Evolutionary conservation across 106 monocot species (phyloP), one percentile per base, ranked within the genome.

Genomic region (Alisma plantagoaquatica): DNA sequence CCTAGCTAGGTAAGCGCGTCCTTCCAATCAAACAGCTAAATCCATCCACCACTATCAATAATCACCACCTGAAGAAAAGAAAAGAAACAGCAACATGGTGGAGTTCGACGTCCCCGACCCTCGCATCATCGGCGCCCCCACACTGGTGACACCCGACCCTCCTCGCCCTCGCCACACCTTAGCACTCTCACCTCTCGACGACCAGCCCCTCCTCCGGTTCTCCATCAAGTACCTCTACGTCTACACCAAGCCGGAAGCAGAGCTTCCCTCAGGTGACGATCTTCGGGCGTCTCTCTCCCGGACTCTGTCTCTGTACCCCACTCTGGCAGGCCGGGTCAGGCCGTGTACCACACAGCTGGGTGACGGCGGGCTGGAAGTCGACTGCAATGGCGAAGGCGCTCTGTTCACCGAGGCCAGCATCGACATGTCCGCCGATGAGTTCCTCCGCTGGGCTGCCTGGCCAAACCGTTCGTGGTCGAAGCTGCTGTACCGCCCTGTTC

Each of bases 401-500:
- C n/a, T 90, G 19, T 71, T 98, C 21, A 85, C 62, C 2, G 89
- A 82, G 51, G 96, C 59, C 1, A 62, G 0, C 28, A 19, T 68
- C 25, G 70, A 59, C 30, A 54, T 89, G 41, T 50, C 65, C 14
- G 85, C 50, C 1, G 85, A 62, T 6, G 63, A 85, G 46, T 82
- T 98, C 57, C 56, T 82, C 12, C 65, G 60, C 28, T 73, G 56
- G 7, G 63, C 64, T 17, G 29, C 12, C 18, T 66, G 46, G 46
- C 96, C 96, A 18, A 82, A 85, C 50, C 60, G 50, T 45, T 78
- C 89, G 11, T 98, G 96, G 96, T 71, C 73, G 66, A 98, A 90
- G 71, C 76, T 98, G n/a, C n/a, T 85, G 14, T 90, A 62, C 24
- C 75, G 67, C 35, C 60, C 85, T 14, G 87, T 84, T 1, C 49